Conservation (phyloP, 1,284 basidiomycete species). For the Cerioporus squamosus region DNA sequence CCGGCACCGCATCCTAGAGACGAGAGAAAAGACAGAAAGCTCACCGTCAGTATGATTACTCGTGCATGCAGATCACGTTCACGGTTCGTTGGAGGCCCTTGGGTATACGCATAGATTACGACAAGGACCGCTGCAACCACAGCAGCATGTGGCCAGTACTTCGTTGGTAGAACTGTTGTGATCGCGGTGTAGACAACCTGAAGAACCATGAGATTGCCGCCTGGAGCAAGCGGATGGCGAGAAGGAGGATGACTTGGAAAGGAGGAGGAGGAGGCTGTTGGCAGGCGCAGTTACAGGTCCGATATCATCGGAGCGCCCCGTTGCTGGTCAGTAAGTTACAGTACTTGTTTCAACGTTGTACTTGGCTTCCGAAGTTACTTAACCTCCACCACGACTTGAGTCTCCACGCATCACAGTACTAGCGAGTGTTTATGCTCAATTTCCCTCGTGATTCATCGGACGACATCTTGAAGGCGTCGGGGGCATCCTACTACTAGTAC, state of each 20-base stretch:
- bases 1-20: neutral
- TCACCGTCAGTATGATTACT: conserved; percentile 70
- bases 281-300: too few species aligned
- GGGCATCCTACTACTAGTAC: too few species aligned
- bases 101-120: conserved; percentile 59
- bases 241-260: neutral
- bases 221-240: neutral
- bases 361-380: too few species aligned
- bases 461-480: too few species aligned
- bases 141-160: conserved; percentile 54
- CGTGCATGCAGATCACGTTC: conserved; percentile 77
- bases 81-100: conserved; percentile 68
- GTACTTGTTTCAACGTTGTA: too few species aligned
- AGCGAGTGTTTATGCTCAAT: too few species aligned
- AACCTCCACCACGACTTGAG: too few species aligned
- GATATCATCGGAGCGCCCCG: neutral
- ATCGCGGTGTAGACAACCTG: conserved; percentile 34
- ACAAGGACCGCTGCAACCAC: conserved; percentile 47
- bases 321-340: too few species aligned
- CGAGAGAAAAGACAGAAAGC: neutral
- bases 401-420: too few species aligned
- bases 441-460: too few species aligned
- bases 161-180: conserved; percentile 34
- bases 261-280: neutral
- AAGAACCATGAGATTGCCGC: conserved; percentile 36